Base-by-base conservation (phyloP, 2,329 filamentous ascomycete species). In the Nigrograna mackinnonii region DNA sequence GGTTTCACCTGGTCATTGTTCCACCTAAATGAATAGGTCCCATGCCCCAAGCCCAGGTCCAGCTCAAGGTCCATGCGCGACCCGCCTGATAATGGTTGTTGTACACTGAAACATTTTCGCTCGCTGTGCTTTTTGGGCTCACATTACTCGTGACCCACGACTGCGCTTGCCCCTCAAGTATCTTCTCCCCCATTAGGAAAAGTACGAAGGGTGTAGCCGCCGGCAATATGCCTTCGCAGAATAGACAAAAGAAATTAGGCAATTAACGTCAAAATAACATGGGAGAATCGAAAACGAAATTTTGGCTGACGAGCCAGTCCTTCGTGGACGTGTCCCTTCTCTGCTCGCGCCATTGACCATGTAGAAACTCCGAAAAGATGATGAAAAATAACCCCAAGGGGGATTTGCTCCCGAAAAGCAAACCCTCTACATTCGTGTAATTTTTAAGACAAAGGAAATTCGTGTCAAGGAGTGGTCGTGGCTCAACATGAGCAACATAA, bases 391-490 rank as follows among this genome's bases (percentile, higher is more conserved):
- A 55, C 48, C 49, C 48, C 47, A 31, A 44, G 51, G 52, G 48
- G 33, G 41, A 28, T n/a, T 9, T 28, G 24, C n/a, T n/a, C 9
- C 24, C 9, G 24, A 9, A n/a, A 28, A 28, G 24, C n/a, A n/a
- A 28, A 9, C n/a, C 24, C 24, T 28, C n/a, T 28, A 28, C 9
- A 28, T n/a, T 37, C 16, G 19, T 47, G 9, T 13, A 32, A 17
- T n/a, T 14, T 9, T n/a, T 12, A 20, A 12, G 36, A 66, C 62
- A 67, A 55, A 67, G 47, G 57, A 60, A 59, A 66, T 59, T 67
- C 65, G 62, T 68, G 41, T 61, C 46, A 65, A 57, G 48, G 55
- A 63, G 55, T 46, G 55, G 45, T 57, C 59, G 58, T 62, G 57
- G 57, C 61, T 58, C 52, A 44, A 60, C 55, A n/a, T 56, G 39